phyloP scores from a whole-genome alignment of 208 protist species.

The Willaertia magna region DNA sequence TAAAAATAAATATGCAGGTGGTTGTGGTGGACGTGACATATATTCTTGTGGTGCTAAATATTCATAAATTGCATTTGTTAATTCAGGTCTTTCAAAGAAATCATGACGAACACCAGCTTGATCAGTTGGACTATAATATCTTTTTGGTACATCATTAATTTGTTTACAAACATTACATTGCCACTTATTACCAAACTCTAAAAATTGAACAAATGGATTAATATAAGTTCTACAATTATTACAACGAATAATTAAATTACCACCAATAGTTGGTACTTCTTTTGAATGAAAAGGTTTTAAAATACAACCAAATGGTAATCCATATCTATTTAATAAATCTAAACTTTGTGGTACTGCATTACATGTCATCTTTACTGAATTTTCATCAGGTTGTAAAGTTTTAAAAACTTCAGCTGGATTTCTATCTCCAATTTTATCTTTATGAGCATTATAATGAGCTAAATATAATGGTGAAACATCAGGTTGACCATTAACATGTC shows the following conservation, averaged over 20 bases:
- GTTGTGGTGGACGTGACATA: slow-evolving; percentile 66
- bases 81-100: slow-evolving; percentile 61
- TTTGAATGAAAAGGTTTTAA: background rate
- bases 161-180: slow-evolving; percentile 81
- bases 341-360: background rate
- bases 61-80: slow-evolving; percentile 68
- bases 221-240: slow-evolving; percentile 80
- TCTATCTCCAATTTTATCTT: background rate
- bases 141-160: slow-evolving; percentile 64
- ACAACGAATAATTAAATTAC: background rate
- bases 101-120: slow-evolving; percentile 59
- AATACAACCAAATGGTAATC: background rate
- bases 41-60: slow-evolving; percentile 86
- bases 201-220: slow-evolving; percentile 89
- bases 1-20: slow-evolving; percentile 78
- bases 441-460: background rate
- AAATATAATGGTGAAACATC: background rate
- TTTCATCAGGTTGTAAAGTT: background rate
- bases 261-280: background rate
- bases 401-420: background rate
- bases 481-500: background rate
- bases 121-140: slow-evolving; percentile 70
- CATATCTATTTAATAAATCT: background rate
- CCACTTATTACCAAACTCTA: slow-evolving; percentile 73
- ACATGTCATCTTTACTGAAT: background rate